Percentiles rank a stretch among this genome's conserved stretches.
phyloP scores from a whole-genome alignment of 179 eudicot genomes.

The Spergularia azorica region DNA sequence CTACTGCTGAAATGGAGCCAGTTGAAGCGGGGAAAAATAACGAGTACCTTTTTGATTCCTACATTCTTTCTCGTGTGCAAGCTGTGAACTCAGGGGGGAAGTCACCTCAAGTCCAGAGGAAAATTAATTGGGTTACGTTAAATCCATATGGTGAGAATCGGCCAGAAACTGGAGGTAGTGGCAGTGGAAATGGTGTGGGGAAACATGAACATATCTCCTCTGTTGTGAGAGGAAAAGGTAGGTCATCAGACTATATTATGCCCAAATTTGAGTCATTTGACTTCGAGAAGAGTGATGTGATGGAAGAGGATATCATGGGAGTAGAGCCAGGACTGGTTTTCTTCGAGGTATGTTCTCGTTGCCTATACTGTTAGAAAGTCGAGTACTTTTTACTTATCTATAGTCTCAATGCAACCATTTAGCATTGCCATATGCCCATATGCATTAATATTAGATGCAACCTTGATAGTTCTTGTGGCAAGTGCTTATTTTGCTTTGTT shows the following conservation, averaged over 20 bases:
- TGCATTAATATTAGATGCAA: not conserved
- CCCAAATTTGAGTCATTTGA: conserved; percentile 88
- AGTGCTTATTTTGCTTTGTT: not conserved
- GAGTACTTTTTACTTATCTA: not conserved
- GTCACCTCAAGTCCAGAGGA: conserved; percentile 56
- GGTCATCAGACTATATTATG: conserved; percentile 35
- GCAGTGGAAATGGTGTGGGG: conserved; percentile 29
- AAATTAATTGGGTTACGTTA: conserved; percentile 83
- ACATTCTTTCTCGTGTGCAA: conserved; percentile 68
- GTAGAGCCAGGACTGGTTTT: conserved; percentile 94
- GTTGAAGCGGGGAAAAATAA: conserved; percentile 69
- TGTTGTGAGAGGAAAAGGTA: conserved; percentile 29
- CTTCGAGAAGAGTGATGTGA: conserved; percentile 73
- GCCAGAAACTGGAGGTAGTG: conserved; percentile 29
- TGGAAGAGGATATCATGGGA: conserved; percentile 96
- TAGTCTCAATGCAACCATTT: not conserved
- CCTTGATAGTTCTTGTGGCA: not conserved
- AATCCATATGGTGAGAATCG: conserved; percentile 82
- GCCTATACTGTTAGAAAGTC: not conserved
- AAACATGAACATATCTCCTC: conserved; percentile 26
- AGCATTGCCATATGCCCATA: not conserved
- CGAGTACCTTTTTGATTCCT: conserved; percentile 85
- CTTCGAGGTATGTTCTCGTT: conserved; percentile 70
- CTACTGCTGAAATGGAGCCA: conserved; percentile 98
- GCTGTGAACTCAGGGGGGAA: conserved; percentile 45